Evolutionary conservation across 495 filamentous ascomycete genomes (phyloP), one percentile per base, ranked within the genome.

Genomic region (Schizothecium vesticola): DNA sequence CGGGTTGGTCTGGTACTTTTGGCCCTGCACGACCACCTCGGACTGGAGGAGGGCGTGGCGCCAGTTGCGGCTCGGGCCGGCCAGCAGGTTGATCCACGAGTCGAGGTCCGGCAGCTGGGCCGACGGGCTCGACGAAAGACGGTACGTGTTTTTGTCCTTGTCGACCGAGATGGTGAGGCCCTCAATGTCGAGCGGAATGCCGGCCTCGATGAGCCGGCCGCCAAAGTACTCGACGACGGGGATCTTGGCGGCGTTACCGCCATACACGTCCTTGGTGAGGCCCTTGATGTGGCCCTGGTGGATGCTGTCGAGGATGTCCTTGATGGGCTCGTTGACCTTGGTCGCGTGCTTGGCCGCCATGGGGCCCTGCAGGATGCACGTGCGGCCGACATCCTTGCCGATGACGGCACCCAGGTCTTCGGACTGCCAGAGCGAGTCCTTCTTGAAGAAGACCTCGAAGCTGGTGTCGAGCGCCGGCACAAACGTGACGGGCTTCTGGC

Each of bases 401-500:
- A 97, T 92, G 72, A 99, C 95, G 43, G 95, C 95, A 70, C 92
- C 94, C 13, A 99, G 86, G 75, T 98, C 94, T 79, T 99, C 95
- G 0, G 94, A 97, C 80, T 99, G 95, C 95, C 95, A 99, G 28
- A 99, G 87, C n/a, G 94, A 97, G 79, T 99, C 95, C 81, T 99
- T 99, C 88, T 99, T 99, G 89, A 99, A 98, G 83, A 90, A 99
- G 78, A 93, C 96, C 77, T 97, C 95, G 61, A 99, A 97, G 71
- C 91, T 94, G 65, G 96, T 94, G 77, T 99, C 95, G 29, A 99
- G 84, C 4, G 89, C 84, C 13, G 95, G 95, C 61, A 99, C 93
- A 74, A 99, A 99, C 3, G 94, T 94, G 19, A 95, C 91, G 0
- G 95, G 95, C 83, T 99, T 99, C 83, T 99, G 96, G 21, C 91